phyloP scores from a whole-genome alignment of 2,329 filamentous ascomycete species.

The Neonectria punicea region DNA sequence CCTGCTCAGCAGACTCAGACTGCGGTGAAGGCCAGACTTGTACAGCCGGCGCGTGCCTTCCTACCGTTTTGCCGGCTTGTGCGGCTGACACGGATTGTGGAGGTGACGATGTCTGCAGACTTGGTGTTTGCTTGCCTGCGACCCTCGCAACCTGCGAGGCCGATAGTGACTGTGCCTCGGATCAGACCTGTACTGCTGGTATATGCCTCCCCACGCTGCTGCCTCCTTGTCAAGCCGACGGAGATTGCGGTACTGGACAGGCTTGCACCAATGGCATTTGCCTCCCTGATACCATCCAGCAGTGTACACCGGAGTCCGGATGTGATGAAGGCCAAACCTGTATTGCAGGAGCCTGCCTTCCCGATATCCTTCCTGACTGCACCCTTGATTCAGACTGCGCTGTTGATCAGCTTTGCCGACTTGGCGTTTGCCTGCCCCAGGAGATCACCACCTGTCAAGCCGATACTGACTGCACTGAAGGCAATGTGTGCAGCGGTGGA shows the following conservation, averaged over 20 bases:
- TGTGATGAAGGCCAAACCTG: constrained; percentile 7
- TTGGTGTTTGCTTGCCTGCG: constrained; percentile 10
- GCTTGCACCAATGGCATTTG: constrained; percentile 12
- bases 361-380: constrained; percentile 3
- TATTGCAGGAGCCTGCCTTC: constrained; percentile 14
- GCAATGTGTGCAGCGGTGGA: constrained; percentile 8
- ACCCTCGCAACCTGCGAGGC: background rate
- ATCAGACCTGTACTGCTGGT: constrained; percentile 11
- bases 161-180: background rate
- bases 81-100: constrained; percentile 10
- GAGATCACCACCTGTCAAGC: background rate
- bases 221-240: background rate
- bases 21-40: constrained; percentile 4
- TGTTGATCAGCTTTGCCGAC: constrained; percentile 16
- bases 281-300: background rate
- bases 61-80: constrained; percentile 6
- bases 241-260: background rate
- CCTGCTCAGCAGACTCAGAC: background rate
- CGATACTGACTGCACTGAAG: constrained; percentile 7
- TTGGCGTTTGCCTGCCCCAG: constrained; percentile 15
- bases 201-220: constrained; percentile 3
- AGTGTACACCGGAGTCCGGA: background rate
- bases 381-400: constrained; percentile 12
- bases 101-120: constrained; percentile 7
- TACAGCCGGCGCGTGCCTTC: constrained; percentile 8